Percentiles rank a stretch among this genome's conserved stretches.
Evolutionary conservation across 305 asterid species (phyloP).

Genomic region (Plantago rigida): DNA sequence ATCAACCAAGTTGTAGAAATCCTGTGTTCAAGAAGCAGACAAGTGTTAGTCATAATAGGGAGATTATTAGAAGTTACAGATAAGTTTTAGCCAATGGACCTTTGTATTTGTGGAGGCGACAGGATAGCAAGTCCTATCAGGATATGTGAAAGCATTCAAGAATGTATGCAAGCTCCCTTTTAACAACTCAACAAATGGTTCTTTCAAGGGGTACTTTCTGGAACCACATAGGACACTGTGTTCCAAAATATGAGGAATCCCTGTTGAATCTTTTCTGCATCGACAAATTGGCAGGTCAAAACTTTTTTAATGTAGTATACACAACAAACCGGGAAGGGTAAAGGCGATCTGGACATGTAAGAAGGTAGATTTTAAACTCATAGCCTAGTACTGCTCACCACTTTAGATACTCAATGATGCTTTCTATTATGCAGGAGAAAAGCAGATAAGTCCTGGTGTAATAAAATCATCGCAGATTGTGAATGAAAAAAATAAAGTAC

Average conservation of each 20-base stretch:
- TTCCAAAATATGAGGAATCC: conserved; percentile 95
- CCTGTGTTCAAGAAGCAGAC: conserved; percentile 41
- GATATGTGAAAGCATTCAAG: conserved; percentile 95
- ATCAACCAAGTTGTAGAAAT: conserved; percentile 97
- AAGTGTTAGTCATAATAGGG: conserved; percentile 25
- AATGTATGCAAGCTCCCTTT: conserved; percentile 94
- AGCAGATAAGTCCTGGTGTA: no score
- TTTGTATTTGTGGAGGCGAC: conserved; percentile 92
- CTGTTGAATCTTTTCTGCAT: conserved; percentile 92
- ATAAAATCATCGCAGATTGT: no score
- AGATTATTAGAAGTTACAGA: conserved; percentile 7
- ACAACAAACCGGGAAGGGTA: not conserved
- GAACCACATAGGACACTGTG: conserved; percentile 97
- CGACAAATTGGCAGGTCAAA: conserved; percentile 21
- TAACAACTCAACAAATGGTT: conserved; percentile 87
- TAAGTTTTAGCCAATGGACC: conserved; percentile 36
- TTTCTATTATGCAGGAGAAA: no score
- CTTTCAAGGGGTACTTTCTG: conserved; percentile 89
- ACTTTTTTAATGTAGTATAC: conserved; percentile 14
- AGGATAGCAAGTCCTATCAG: conserved; percentile 97
- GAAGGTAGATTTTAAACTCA: no score
- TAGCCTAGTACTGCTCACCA: no score
- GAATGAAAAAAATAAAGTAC: no score
- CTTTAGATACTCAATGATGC: no score
- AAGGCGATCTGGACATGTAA: no score